phyloP scores from a whole-genome alignment of 2,329 filamentous ascomycete species.

The Aureobasidium sp. region DNA sequence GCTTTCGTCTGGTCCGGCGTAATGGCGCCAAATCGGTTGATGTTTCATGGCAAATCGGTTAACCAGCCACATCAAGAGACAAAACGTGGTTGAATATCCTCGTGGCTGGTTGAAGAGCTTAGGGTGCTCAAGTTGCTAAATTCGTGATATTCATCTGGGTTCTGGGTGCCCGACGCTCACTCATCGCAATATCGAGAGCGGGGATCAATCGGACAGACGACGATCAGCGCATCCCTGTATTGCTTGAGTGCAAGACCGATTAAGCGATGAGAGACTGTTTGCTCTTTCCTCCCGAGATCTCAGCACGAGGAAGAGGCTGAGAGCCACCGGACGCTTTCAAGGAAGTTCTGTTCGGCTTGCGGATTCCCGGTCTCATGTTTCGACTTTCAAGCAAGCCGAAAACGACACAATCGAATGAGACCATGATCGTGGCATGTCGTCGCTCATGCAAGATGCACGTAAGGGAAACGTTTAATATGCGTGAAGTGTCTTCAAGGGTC shows the following conservation, averaged over 20 bases:
- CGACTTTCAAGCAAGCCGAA: not conserved
- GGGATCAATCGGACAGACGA: not conserved
- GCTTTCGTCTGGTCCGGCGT: not conserved
- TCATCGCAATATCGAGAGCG: not conserved
- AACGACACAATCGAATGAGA: not conserved
- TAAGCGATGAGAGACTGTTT: not conserved
- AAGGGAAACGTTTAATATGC: conserved; percentile 6
- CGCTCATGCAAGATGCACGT: not conserved
- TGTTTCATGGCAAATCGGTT: not conserved
- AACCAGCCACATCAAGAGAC: not conserved
- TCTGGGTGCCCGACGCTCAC: not conserved
- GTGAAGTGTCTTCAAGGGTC: not conserved
- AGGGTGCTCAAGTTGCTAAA: not conserved
- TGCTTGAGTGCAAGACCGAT: not conserved
- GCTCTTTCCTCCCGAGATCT: not conserved
- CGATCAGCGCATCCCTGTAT: not conserved
- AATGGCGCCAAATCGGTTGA: not conserved
- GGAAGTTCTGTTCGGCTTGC: not conserved
- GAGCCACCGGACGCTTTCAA: not conserved
- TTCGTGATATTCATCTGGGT: not conserved
- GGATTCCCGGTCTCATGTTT: not conserved
- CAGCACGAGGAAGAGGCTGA: not conserved
- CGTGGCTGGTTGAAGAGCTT: not conserved
- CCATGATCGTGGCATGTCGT: not conserved
- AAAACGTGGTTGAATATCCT: not conserved